phyloP scores from a whole-genome alignment of 2,329 filamentous ascomycete genomes.

The Pseudopyrenochaeta lycopersici region DNA sequence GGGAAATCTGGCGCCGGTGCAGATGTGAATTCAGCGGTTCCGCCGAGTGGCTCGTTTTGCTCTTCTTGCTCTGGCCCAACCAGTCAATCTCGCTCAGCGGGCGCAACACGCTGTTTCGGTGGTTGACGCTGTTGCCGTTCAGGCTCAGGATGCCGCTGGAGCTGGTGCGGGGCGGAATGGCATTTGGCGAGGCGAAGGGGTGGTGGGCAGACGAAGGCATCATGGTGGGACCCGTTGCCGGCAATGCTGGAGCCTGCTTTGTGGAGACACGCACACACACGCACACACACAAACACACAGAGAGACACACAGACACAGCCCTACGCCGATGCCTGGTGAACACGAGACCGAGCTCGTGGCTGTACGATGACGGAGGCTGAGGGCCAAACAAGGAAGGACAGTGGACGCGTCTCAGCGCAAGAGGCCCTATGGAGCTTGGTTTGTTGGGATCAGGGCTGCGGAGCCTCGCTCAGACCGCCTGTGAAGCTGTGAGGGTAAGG shows the following conservation, averaged over 20 bases:
- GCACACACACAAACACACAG: too few species aligned
- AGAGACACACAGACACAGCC: too few species aligned
- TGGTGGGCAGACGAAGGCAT: conserved; percentile 32
- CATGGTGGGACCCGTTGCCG: too few species aligned
- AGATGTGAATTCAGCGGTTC: conserved; percentile 18
- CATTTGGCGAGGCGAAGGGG: conserved; percentile 50
- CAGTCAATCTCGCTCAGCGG: conserved; percentile 51
- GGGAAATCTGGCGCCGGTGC: conserved; percentile 1
- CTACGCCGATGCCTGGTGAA: conserved; percentile 8
- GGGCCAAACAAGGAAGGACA: not conserved
- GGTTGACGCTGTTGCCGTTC: conserved; percentile 36
- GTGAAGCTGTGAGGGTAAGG: not conserved
- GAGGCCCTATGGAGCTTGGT: not conserved
- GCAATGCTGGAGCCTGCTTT: too few species aligned
- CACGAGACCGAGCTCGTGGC: conserved; percentile 6
- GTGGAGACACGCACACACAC: too few species aligned
- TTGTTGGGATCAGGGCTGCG: not conserved
- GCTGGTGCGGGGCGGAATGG: conserved; percentile 51
- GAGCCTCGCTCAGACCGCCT: not conserved
- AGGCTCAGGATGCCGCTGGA: conserved; percentile 45
- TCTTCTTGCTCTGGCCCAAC: conserved; percentile 51
- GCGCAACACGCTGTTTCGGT: conserved; percentile 43
- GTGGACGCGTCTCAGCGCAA: conserved; percentile 1
- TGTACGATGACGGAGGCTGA: conserved; percentile 11
- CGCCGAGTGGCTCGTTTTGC: conserved; percentile 40